Percentiles rank a stretch among this genome's conserved stretches.
phyloP scores from a whole-genome alignment of 768 basidiomycete species.

The Naganishia friedmannii region DNA sequence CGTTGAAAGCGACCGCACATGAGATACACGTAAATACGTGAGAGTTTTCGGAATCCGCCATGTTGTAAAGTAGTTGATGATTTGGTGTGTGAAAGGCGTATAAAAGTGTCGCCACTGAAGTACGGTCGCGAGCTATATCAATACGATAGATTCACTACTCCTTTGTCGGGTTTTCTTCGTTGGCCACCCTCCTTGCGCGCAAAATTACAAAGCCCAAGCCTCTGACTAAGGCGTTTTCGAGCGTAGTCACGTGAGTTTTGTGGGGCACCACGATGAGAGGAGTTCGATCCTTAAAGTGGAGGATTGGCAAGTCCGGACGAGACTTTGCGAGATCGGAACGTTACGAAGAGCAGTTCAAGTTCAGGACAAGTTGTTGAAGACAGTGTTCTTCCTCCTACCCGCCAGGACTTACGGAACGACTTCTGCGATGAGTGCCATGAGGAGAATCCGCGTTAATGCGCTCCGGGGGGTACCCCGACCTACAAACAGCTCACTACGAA shows the following conservation, averaged over 20 bases:
- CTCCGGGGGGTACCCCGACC: neutral
- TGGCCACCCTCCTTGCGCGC: neutral
- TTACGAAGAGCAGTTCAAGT: neutral
- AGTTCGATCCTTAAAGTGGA: constrained; percentile 1
- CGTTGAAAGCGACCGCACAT: constrained; percentile 80
- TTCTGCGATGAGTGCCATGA: neutral
- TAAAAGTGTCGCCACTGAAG: neutral
- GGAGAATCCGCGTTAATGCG: neutral
- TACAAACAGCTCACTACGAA: neutral
- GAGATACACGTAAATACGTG: constrained; percentile 75
- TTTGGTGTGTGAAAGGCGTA: neutral
- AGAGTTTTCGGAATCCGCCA: constrained; percentile 45
- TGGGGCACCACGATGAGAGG: neutral
- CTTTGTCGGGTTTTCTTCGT: constrained; percentile 15
- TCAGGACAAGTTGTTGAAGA: neutral
- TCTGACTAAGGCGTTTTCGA: constrained; percentile 2
- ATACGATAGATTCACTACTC: neutral
- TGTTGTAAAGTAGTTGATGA: constrained; percentile 11
- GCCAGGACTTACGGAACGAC: neutral
- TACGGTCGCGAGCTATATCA: neutral
- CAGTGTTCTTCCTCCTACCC: too few relatives aligned
- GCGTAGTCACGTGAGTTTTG: neutral
- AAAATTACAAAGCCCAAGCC: constrained; percentile 18
- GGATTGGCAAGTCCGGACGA: neutral
- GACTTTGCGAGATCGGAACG: neutral